phyloP scores from a whole-genome alignment of 2,329 filamentous ascomycete genomes.

The Pseudofabraea citricarpa region DNA sequence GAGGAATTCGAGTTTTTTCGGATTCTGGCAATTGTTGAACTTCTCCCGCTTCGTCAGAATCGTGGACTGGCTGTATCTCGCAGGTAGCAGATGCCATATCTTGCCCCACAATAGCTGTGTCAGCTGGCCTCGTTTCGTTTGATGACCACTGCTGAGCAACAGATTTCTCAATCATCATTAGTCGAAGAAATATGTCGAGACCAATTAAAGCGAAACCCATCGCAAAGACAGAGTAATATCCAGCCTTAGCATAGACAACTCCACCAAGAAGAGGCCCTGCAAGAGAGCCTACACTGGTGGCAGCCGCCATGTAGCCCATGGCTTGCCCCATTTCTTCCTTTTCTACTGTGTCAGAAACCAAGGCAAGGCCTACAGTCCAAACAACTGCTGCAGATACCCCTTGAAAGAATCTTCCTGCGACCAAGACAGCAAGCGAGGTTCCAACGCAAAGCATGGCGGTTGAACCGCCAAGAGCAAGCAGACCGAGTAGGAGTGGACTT shows the following conservation, averaged over 20 bases:
- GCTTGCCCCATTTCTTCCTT: slow-evolving; percentile 20
- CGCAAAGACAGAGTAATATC: slow-evolving; percentile 57
- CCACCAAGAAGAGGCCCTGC: slow-evolving; percentile 65
- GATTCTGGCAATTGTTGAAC: slow-evolving; percentile 1
- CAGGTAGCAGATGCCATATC: no score
- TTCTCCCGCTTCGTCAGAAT: not conserved
- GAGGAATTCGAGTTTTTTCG: not conserved
- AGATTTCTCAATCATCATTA: slow-evolving; percentile 52
- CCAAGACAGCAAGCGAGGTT: slow-evolving; percentile 51
- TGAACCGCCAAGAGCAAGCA: slow-evolving; percentile 41
- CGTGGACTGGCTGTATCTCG: no score
- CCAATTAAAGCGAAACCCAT: slow-evolving; percentile 51
- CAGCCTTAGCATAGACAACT: slow-evolving; percentile 55
- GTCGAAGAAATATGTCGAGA: slow-evolving; percentile 48
- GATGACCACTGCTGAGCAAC: slow-evolving; percentile 44
- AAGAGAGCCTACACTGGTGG: slow-evolving; percentile 57
- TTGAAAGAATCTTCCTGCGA: slow-evolving; percentile 61
- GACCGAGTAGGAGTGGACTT: slow-evolving; percentile 56
- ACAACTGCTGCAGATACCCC: slow-evolving; percentile 66
- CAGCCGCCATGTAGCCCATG: slow-evolving; percentile 21
- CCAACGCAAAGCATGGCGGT: slow-evolving; percentile 66
- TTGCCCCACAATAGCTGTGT: not conserved
- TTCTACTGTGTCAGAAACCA: slow-evolving; percentile 65
- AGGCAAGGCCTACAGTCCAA: slow-evolving; percentile 67
- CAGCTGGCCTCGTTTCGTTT: no score